These are phyloP conservation scores for Aureobasidium lini DNA, from an alignment of 2,329 filamentous ascomycete genomes.

Conservation along the genomic window DNA sequence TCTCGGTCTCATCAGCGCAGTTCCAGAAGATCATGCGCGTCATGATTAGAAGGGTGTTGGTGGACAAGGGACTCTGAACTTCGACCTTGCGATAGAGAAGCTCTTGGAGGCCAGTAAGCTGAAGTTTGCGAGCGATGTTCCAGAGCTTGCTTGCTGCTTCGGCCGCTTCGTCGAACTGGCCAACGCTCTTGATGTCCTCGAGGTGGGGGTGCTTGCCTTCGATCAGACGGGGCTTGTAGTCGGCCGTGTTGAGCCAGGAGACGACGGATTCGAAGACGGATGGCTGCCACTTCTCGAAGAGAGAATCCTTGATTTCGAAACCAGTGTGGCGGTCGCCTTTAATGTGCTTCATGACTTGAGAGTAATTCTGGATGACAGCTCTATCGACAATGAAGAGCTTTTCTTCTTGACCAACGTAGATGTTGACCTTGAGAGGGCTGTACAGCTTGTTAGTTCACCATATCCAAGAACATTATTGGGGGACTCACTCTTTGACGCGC, in stretches of 20 bases:
- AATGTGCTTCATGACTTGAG: background rate
- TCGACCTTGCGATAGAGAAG: constrained; percentile 11
- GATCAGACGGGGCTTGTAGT: constrained; percentile 1
- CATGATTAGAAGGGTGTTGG: background rate
- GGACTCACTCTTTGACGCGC: background rate
- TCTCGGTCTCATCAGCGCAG: background rate
- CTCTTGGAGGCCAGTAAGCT: background rate
- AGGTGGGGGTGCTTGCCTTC: background rate
- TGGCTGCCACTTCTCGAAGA: background rate
- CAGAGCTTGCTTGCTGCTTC: background rate
- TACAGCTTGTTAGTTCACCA: background rate
- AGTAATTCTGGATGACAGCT: background rate
- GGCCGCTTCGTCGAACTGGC: constrained; percentile 4
- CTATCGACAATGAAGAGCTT: background rate
- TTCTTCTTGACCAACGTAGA: background rate
- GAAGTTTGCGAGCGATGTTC: background rate
- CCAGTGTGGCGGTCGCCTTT: background rate
- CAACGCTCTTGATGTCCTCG: background rate
- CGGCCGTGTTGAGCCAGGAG: background rate
- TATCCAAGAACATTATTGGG: background rate
- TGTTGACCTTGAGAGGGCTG: constrained; percentile 6
- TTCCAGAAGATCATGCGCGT: constrained; percentile 1
- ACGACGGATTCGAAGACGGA: background rate
- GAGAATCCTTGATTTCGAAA: background rate
- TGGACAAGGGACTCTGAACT: background rate